A percentile compares a stretch with the other conserved stretches of the same genome.
Conservation (phyloP, 2,329 filamentous ascomycete genomes). For the Neophaeococcomyces aloes region DNA sequence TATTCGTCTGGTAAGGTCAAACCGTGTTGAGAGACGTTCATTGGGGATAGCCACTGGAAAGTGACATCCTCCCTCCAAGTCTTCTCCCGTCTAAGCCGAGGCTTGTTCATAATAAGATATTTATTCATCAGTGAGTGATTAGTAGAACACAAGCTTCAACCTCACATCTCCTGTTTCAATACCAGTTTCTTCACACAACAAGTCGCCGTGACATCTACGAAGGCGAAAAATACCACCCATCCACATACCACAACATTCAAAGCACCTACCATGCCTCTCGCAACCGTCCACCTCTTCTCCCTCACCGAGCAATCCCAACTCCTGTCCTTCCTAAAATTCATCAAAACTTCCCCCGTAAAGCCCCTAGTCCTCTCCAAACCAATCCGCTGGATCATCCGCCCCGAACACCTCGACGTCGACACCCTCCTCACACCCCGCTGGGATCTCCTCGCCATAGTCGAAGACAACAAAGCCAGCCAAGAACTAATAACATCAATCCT, state of each 20-base stretch:
- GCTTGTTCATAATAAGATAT: no score
- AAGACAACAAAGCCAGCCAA: slow-evolving; percentile 16
- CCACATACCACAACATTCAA: not conserved
- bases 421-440: slow-evolving; percentile 24
- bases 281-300: slow-evolving; percentile 28
- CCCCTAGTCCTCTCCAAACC: slow-evolving; percentile 29
- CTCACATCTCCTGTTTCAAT: no score
- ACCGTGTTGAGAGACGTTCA: no score
- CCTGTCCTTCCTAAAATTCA: slow-evolving; percentile 23
- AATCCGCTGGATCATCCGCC: slow-evolving; percentile 28
- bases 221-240: not conserved
- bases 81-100: no score
- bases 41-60: no score
- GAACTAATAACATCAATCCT: slow-evolving; percentile 15
- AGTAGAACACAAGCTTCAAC: no score
- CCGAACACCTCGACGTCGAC: slow-evolving; percentile 25
- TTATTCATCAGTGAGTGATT: no score
- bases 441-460: slow-evolving; percentile 30
- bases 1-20: no score
- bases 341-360: slow-evolving; percentile 21
- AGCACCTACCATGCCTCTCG: slow-evolving; percentile 25
- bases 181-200: no score
- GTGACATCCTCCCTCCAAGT: no score
- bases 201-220: not conserved
- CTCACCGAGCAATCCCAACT: slow-evolving; percentile 21